Evolutionary conservation across 306 rosid species (phyloP).

Genomic region (Malus domestica): DNA sequence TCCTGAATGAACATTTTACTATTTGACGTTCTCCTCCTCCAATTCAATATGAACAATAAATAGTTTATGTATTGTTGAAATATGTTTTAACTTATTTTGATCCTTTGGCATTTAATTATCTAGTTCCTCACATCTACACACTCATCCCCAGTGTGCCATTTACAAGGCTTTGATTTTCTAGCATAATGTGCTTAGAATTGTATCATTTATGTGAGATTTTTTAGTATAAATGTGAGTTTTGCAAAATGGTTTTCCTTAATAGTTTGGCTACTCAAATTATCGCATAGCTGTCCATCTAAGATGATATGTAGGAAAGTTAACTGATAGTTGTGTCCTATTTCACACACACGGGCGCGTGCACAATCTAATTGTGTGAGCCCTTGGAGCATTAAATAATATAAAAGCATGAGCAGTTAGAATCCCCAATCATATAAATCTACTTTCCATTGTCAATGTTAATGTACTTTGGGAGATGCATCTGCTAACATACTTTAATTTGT

Average conservation of each 20-base stretch:
- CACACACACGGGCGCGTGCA: no score
- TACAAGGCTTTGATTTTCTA: neutral
- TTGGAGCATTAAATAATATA: neutral
- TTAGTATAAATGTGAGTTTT: neutral
- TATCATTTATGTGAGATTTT: neutral
- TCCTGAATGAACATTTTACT: neutral
- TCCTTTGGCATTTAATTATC: neutral
- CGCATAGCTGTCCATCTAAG: neutral
- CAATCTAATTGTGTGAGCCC: no score
- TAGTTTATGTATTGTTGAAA: neutral
- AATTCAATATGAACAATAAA: neutral
- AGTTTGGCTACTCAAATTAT: neutral
- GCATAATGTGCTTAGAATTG: neutral
- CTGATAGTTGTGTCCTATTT: neutral
- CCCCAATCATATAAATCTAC: neutral
- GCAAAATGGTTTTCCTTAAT: neutral
- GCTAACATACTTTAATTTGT: slow-evolving; percentile 12
- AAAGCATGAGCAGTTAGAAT: neutral
- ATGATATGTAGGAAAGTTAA: neutral
- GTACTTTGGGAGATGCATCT: neutral
- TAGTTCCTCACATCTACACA: neutral
- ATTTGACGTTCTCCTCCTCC: neutral
- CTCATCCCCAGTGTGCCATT: neutral
- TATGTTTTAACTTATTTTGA: neutral
- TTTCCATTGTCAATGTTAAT: neutral